phyloP scores from a whole-genome alignment of 176 grass and related monocot species.

The Juncus inflexus region DNA sequence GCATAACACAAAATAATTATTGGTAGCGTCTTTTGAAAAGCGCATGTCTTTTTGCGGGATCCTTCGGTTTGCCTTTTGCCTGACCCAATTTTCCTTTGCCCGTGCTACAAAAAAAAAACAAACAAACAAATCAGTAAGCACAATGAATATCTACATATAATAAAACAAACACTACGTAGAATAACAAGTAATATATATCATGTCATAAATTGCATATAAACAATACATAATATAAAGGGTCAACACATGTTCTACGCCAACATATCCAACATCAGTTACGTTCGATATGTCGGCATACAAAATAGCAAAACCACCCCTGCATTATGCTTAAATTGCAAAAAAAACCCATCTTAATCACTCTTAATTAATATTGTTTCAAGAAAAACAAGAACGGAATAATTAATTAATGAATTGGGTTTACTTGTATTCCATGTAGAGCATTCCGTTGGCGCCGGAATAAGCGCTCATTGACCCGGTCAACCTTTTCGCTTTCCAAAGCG shows the following conservation, averaged over 20 bases:
- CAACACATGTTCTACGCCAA: too few relatives aligned
- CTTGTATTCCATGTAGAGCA: conserved; percentile 93
- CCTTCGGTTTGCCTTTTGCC: conserved; percentile 57
- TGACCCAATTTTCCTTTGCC: conserved; percentile 49
- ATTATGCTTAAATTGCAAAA: too few relatives aligned
- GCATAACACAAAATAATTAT: conserved; percentile 10
- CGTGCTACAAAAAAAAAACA: conserved; percentile 47
- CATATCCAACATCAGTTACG: too few relatives aligned
- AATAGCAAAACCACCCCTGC: too few relatives aligned
- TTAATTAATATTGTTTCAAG: not conserved
- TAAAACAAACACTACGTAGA: conserved; percentile 3
- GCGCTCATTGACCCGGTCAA: conserved; percentile 69
- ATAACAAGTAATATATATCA: not conserved
- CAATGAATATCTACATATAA: not conserved
- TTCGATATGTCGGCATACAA: too few relatives aligned
- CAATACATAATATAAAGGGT: too few relatives aligned
- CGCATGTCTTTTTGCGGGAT: conserved; percentile 71
- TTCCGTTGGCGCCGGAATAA: conserved; percentile 68
- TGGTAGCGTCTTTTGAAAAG: conserved; percentile 81
- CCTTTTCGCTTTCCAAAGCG: conserved; percentile 55
- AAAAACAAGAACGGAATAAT: not conserved
- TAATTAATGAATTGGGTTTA: conserved; percentile 7
- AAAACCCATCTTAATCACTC: too few relatives aligned
- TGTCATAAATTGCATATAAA: not conserved
- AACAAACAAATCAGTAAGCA: conserved; percentile 4